Evolutionary conservation across 257 asterid genomes (phyloP).

Genomic region (Jaltomata sinuosa): DNA sequence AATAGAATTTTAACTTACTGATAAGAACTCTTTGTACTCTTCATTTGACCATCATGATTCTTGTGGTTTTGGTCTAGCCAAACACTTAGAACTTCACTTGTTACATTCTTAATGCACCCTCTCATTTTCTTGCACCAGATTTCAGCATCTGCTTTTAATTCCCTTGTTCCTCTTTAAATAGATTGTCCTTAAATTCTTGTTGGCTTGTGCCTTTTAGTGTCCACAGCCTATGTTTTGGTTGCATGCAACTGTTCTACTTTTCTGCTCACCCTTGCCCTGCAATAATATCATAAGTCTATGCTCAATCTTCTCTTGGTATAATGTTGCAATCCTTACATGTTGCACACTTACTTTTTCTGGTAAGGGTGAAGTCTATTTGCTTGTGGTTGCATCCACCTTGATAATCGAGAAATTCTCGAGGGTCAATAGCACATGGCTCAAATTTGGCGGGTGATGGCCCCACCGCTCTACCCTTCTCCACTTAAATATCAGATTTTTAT

Average conservation of each 20-base stretch:
- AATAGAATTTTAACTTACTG: too few relatives aligned
- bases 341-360: background rate
- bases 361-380: background rate
- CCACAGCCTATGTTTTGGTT: background rate
- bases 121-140: background rate
- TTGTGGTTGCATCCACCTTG: background rate
- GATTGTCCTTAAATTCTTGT: background rate
- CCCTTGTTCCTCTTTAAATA: background rate
- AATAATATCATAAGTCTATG: background rate
- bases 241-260: background rate
- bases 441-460: background rate
- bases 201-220: background rate
- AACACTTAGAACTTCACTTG: background rate
- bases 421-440: background rate
- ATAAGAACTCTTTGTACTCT: background rate
- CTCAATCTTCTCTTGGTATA: background rate
- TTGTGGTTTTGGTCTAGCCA: background rate
- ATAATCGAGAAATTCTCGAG: background rate
- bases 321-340: background rate
- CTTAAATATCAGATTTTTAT: background rate
- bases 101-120: background rate
- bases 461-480: background rate
- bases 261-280: background rate
- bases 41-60: background rate
- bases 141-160: background rate